Percentiles rank a stretch among this genome's conserved stretches.
Conservation (phyloP, 2,329 filamentous ascomycete genomes). For the Penicillium aurantiogriseum region DNA sequence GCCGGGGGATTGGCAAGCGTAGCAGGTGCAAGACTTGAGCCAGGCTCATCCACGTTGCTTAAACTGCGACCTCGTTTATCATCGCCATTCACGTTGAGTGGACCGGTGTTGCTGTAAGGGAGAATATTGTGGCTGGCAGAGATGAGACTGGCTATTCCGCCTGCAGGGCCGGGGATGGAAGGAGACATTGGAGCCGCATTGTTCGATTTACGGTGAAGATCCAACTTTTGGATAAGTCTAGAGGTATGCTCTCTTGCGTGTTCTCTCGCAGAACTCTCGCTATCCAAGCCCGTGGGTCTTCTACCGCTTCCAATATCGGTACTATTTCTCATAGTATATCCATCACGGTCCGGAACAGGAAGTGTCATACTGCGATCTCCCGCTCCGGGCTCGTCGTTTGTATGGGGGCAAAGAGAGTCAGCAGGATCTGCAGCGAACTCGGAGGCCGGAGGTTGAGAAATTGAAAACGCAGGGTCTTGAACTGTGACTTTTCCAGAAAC, state of each 20-base stretch:
- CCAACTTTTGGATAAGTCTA: slow-evolving; percentile 88
- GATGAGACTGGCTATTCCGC: slow-evolving; percentile 80
- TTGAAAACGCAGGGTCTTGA: slow-evolving; percentile 78
- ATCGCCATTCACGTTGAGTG: slow-evolving; percentile 40
- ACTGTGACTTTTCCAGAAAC: slow-evolving; percentile 45
- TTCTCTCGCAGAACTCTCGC: slow-evolving; percentile 66
- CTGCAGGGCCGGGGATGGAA: slow-evolving; percentile 47
- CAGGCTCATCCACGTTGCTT: slow-evolving; percentile 46
- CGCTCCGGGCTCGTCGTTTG: slow-evolving; percentile 54
- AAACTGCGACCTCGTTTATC: slow-evolving; percentile 34
- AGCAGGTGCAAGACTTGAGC: slow-evolving; percentile 71
- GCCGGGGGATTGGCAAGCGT: slow-evolving; percentile 82
- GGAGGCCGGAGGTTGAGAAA: slow-evolving; percentile 80
- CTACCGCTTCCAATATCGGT: slow-evolving; percentile 62
- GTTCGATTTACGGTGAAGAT: slow-evolving; percentile 74
- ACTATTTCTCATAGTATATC: slow-evolving; percentile 61
- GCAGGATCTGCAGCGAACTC: slow-evolving; percentile 83
- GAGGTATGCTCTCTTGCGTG: slow-evolving; percentile 75
- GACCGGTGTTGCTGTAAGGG: slow-evolving; percentile 57
- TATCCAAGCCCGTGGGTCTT: slow-evolving; percentile 52
- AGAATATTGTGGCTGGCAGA: slow-evolving; percentile 79
- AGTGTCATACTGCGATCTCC: slow-evolving; percentile 65
- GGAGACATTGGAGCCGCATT: slow-evolving; percentile 55
- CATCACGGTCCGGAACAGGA: slow-evolving; percentile 63
- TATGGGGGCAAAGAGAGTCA: slow-evolving; percentile 61